Evolutionary conservation across 345 rosid species (phyloP).

Genomic region (Balakata baccata): DNA sequence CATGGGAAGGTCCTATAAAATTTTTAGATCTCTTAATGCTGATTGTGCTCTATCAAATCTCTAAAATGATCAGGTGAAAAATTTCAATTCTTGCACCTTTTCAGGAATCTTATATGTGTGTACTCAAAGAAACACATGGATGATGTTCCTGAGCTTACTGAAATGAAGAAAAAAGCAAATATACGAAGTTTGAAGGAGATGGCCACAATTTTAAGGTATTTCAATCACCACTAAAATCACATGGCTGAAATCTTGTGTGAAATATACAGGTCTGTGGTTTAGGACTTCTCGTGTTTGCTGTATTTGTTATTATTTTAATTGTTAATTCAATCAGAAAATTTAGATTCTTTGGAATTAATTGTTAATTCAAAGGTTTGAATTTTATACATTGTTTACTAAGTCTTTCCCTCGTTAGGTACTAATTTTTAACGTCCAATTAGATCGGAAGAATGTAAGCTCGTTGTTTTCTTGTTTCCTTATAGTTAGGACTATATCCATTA

Average conservation of each 20-base stretch:
- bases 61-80: slow-evolving; percentile 19
- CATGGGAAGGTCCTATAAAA: slow-evolving; percentile 75
- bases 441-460: too few species aligned
- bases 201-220: slow-evolving; percentile 82
- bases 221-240: neutral
- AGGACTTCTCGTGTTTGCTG: neutral
- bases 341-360: neutral
- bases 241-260: neutral
- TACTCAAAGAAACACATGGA: slow-evolving; percentile 92
- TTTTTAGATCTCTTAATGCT: slow-evolving; percentile 14
- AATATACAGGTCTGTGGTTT: neutral
- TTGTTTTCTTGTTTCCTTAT: too few species aligned
- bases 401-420: too few species aligned
- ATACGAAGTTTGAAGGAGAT: slow-evolving; percentile 92
- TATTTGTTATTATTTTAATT: neutral
- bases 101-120: slow-evolving; percentile 91
- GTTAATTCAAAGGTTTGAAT: too few species aligned
- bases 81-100: slow-evolving; percentile 16
- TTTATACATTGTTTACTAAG: too few species aligned
- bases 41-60: slow-evolving; percentile 24
- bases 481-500: too few species aligned
- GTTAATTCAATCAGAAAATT: neutral
- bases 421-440: too few species aligned
- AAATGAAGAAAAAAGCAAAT: slow-evolving; percentile 85
- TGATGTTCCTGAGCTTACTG: slow-evolving; percentile 85